Conservation (phyloP, 2,329 filamentous ascomycete genomes). For the Pseudogymnoascus pannorum region DNA sequence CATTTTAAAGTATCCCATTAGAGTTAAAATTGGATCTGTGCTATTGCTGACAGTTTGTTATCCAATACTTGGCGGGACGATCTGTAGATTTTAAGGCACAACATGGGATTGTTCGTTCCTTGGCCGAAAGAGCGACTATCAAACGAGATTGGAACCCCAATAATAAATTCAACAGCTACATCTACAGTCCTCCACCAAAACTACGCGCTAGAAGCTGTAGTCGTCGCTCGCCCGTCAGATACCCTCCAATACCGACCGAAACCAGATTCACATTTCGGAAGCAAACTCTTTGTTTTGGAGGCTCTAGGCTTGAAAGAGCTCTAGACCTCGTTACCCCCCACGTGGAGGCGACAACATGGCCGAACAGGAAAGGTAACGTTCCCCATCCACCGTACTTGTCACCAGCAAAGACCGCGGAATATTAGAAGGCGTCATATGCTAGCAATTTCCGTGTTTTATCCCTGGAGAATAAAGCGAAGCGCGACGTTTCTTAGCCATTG, state of each 20-base stretch:
- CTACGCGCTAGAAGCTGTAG: background rate
- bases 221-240: background rate
- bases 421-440: background rate
- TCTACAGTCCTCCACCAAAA: background rate
- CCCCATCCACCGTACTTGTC: background rate
- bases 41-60: conserved; percentile 4
- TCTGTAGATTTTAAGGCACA: conserved; percentile 4
- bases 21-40: conserved; percentile 5
- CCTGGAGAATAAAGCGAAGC: background rate
- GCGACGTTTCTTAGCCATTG: background rate
- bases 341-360: conserved; percentile 6
- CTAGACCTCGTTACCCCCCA: conserved; percentile 3
- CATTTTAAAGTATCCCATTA: background rate
- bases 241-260: background rate
- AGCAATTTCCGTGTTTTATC: background rate
- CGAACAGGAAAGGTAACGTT: background rate
- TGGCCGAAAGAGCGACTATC: conserved; percentile 7
- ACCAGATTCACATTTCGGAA: background rate
- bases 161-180: background rate
- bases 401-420: background rate
- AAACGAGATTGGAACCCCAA: conserved; percentile 8
- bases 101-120: conserved; percentile 6
- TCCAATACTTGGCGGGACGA: conserved; percentile 4
- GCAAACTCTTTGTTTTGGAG: background rate
- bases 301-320: conserved; percentile 4